These are phyloP conservation scores for Epicoccum sorghinum DNA, from an alignment of 2,329 filamentous ascomycete genomes.

Conservation along the genomic window DNA sequence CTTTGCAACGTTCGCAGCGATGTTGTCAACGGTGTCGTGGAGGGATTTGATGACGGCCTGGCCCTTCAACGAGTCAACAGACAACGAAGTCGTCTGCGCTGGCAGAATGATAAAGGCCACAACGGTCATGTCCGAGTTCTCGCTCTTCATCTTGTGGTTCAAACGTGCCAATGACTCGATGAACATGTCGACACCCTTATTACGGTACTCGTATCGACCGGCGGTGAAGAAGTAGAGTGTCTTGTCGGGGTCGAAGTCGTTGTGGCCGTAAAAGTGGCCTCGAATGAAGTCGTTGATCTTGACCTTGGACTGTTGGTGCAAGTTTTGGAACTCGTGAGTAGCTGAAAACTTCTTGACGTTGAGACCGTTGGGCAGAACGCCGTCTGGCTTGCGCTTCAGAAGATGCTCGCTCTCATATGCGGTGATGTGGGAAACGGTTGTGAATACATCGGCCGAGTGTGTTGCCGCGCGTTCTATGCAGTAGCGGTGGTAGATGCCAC, in stretches of 20 bases:
- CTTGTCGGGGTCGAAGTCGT: conserved; percentile 95
- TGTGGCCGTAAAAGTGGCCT: conserved; percentile 97
- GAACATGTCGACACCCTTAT: conserved; percentile 99
- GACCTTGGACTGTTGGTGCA: conserved; percentile 95
- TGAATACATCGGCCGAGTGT: conserved; percentile 95
- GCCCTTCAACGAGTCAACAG: conserved; percentile 93
- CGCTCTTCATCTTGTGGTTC: conserved; percentile 87
- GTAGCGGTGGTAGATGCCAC: conserved; percentile 97
- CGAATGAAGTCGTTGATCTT: conserved; percentile 98
- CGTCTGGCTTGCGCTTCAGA: conserved; percentile 95
- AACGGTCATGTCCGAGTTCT: conserved; percentile 88
- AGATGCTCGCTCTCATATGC: conserved; percentile 98
- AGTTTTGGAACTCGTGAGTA: conserved; percentile 97
- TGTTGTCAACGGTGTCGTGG: conserved; percentile 88
- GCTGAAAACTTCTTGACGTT: conserved; percentile 99
- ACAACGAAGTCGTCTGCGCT: conserved; percentile 91
- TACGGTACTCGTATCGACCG: conserved; percentile 95
- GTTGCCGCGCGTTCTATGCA: conserved; percentile 95
- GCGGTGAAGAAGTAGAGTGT: conserved; percentile 98
- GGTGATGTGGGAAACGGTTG: conserved; percentile 97
- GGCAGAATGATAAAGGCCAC: conserved; percentile 99
- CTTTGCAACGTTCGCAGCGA: conserved; percentile 89
- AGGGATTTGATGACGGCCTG: conserved; percentile 98
- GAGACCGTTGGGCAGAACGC: conserved; percentile 92
- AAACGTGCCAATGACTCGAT: conserved; percentile 93